phyloP scores from a whole-genome alignment of 345 rosid genomes.

The Sonneratia caseolaris region DNA sequence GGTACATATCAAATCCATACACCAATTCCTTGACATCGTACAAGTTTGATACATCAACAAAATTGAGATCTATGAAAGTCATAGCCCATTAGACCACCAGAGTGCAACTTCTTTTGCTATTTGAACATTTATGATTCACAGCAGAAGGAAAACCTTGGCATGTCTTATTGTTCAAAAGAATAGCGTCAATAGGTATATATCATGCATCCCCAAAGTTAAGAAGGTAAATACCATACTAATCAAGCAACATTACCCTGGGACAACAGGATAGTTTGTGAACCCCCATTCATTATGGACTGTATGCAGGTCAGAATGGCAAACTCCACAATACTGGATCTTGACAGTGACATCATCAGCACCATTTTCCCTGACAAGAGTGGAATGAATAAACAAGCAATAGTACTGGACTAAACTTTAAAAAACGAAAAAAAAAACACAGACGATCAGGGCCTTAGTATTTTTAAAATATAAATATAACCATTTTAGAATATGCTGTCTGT shows the following conservation, averaged over 20 bases:
- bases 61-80: neutral
- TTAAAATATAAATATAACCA: too few relatives aligned
- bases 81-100: neutral
- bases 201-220: neutral
- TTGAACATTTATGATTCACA: neutral
- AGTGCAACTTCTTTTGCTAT: too few relatives aligned
- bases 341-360: constrained; percentile 73
- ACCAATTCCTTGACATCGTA: neutral
- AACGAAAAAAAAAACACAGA: neutral
- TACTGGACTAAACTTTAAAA: neutral
- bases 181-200: neutral
- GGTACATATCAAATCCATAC: too few relatives aligned
- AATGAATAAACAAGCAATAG: neutral
- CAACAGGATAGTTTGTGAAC: constrained; percentile 45
- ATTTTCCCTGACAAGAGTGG: constrained; percentile 40
- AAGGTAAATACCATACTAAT: neutral
- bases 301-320: constrained; percentile 78
- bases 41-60: neutral
- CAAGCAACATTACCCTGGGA: constrained; percentile 57
- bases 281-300: constrained; percentile 66
- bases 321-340: constrained; percentile 71
- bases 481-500: too few relatives aligned
- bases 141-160: neutral
- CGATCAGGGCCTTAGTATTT: too few relatives aligned
- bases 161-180: neutral